Conservation (phyloP, 208 protist species). For the Phytomonas serpens region DNA sequence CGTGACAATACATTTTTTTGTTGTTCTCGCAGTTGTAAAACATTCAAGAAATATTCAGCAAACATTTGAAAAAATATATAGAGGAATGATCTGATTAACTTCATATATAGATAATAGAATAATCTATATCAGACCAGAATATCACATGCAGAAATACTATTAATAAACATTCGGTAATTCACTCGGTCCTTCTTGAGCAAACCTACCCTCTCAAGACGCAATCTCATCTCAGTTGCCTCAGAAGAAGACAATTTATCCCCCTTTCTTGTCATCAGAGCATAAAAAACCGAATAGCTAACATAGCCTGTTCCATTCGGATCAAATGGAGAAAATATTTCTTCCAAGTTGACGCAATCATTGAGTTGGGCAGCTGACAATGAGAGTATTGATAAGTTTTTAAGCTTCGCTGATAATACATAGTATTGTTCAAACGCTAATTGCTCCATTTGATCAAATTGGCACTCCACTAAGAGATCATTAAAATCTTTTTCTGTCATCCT, state of each 20-base stretch:
- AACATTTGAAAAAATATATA: constrained; percentile 10
- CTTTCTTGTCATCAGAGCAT: constrained; percentile 45
- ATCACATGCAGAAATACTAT: constrained; percentile 14
- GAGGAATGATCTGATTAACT: constrained; percentile 10
- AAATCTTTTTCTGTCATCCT: constrained; percentile 21
- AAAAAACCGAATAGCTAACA: constrained; percentile 38
- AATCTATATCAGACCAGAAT: background rate
- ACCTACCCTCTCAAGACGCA: constrained; percentile 28
- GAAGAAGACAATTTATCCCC: constrained; percentile 24
- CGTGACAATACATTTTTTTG: constrained; percentile 1
- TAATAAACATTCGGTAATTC: constrained; percentile 44
- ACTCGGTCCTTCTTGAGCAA: constrained; percentile 41
- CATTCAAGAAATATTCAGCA: constrained; percentile 5
- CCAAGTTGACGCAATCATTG: constrained; percentile 12
- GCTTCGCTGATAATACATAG: constrained; percentile 28
- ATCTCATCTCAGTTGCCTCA: constrained; percentile 31
- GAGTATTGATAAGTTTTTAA: constrained; percentile 11
- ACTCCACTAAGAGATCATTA: constrained; percentile 22
- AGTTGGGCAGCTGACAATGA: constrained; percentile 2
- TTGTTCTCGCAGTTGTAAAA: background rate
- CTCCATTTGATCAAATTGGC: constrained; percentile 22
- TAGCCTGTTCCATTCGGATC: constrained; percentile 36
- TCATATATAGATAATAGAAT: constrained; percentile 12
- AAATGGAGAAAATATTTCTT: constrained; percentile 32
- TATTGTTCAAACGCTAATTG: constrained; percentile 61